Evolutionary conservation across 805 yeast species (phyloP), one percentile per base, ranked within the genome.

Genomic region (Grigorovia transvaalensis): DNA sequence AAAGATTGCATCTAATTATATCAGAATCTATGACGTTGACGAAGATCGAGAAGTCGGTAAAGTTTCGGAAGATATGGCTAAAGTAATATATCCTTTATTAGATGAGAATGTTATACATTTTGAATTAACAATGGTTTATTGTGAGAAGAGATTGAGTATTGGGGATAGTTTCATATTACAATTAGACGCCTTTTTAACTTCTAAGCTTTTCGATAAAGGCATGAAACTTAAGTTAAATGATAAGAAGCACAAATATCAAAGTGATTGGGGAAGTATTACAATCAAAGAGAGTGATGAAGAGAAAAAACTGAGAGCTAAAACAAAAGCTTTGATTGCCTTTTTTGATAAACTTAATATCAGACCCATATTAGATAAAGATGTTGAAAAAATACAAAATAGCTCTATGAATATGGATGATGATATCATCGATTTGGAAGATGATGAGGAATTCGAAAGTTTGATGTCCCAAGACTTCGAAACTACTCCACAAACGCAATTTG

Each of bases 121-220:
- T 57, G 76, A 77, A 43, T 80, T 80, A 1, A 74, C 79, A 0
- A 73, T 86, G 40, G 73, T 85, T 8, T 79, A 75, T 59, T 79
- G 82, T 44, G 70, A 72, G 11, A 62, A 55, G 42, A 64, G 81
- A 33, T 63, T 89, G 38, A 73, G 85, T 9, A 77, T 82, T 1
- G 98, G 97, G 3, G 95, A 88, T 60, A 74, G 84, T 1, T 83
- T 90, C 59, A 72, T 79, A 20, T 71, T 88, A 0, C 87, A 82
- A 59, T 67, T 87, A 4, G 86, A 88, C 58, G 79, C 88, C 53
- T 86, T 65, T 61, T 62, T 90, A 27, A 74, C 63, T 56, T 75
- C 70, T 7, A 53, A 52, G 17, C 49, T 57, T 46, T 66, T 69
- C 54, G 65, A 61, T n/a, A 44, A 50, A 23, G 47, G 42, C 15